Base-by-base conservation (phyloP, 2,329 filamentous ascomycete genomes). In the Colletotrichum spaethianum region DNA sequence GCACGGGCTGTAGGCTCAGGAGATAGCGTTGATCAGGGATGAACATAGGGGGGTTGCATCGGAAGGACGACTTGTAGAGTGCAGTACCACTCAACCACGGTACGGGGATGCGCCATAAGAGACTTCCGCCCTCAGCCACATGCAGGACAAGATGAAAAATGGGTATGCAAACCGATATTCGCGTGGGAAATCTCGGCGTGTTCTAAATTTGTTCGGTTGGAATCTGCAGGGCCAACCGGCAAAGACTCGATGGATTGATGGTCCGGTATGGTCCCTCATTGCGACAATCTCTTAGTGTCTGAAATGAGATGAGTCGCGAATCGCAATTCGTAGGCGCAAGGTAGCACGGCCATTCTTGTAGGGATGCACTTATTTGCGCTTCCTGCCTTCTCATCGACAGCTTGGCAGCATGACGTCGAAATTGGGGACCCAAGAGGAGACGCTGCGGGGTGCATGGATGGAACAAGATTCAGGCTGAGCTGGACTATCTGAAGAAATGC, bases 401-500 rank as follows among this genome's bases (percentile, higher is more conserved):
- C 48, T 68, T 71, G 63, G 57, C 68, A 56, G n/a, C 44, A 59
- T 69, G 64, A 69, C 65, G 69, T 72, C 65, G 59, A 48, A 40
- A 31, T 69, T 53, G 64, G 65, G 36, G 69, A 67, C 18, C 44
- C 38, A 16, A 52, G 56, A 53, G 64, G 65, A 63, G 68, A 64
- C 59, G 31, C 46, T 72, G 70, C 65, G 69, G 69, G 69, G 69
- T 72, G 70, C 70, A 60, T 63, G 52, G 53, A 60, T 64, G 53
- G 69, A 60, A 62, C 69, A 72, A 31, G 59, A 72, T 69, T 63
- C 38, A 64, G 20, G 40, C 46, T 63, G 38, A 69, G 42, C 28
- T 38, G 44, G 59, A 38, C 59, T 53, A 44, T 31, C 31, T 36
- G 53, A 52, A 48, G 38, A 59, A 59, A 66, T 65, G 14, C 55